Evolutionary conservation across 2,329 filamentous ascomycete genomes (phyloP), one percentile per base, ranked within the genome.

Genomic region (Pseudogymnoascus sp.): DNA sequence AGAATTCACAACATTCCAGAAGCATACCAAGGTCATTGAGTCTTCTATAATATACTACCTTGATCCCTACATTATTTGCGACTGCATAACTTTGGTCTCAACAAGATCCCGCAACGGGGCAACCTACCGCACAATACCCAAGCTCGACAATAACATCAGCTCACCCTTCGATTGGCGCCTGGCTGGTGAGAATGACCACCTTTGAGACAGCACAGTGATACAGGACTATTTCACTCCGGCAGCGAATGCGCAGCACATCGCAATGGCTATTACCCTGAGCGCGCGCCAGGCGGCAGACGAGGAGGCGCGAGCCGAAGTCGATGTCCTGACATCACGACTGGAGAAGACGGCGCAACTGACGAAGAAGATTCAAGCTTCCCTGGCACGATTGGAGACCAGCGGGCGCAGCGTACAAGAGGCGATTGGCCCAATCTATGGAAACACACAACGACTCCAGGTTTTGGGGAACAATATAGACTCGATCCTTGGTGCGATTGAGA

Each of bases 261-360:
- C 53, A 28, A 72, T 73, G 71, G 68, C 70, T 18, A 64, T 73
- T 18, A 67, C 67, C 62, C 62, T 70, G 42, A 70, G 67, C 47
- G 65, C 70, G 23, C 65, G 71, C 62, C 70, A 72, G 60, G 70
- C 71, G 21, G 71, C 70, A 25, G 86, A 89, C 70, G 86, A 89
- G 72, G 85, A 89, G 75, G 84, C 85, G 50, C 80, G 84, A 63
- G 86, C 86, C 53, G 86, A 89, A 73, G 86, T 89, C 62, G 86
- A 89, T 68, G 86, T 89, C 31, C 78, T 89, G 59, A 88, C 87
- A 69, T 88, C 85, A 62, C 81, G 86, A 40, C 85, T 97, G 66
- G 91, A 95, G 70, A 97, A 96, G 82, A 95, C 95, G 69, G 89
- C 92, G 65, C 86, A 91, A 72, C 83, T 97, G 73, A 96, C 92